These are phyloP conservation scores for Lagenidium sp. DNA, from an alignment of 352 stramenopile species.

Conservation along the genomic window DNA sequence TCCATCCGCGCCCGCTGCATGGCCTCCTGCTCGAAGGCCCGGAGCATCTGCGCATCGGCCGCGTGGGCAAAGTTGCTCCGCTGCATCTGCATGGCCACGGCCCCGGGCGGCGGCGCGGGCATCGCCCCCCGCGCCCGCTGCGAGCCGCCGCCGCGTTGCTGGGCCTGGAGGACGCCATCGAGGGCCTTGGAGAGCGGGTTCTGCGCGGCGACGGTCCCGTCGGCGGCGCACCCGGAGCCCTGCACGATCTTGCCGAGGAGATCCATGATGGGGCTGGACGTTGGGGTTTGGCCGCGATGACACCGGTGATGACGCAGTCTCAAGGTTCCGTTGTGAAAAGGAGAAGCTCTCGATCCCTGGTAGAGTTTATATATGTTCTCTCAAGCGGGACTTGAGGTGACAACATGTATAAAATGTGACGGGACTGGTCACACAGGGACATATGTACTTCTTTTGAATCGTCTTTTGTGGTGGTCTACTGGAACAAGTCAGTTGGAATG, in stretches of 20 bases:
- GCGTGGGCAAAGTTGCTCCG: conserved; percentile 40
- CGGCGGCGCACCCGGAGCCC: conserved; percentile 64
- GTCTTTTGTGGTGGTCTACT: too few relatives aligned
- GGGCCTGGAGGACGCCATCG: conserved; percentile 65
- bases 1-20: conserved; percentile 57
- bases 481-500: too few relatives aligned
- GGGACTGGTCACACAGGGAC: too few relatives aligned
- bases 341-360: too few relatives aligned
- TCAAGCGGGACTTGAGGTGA: too few relatives aligned
- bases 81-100: conserved; percentile 73
- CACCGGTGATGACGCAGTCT: too few relatives aligned
- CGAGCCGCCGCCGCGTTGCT: conserved; percentile 17
- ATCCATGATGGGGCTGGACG: conserved; percentile 69
- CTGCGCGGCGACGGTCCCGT: conserved; percentile 76
- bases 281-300: too few relatives aligned
- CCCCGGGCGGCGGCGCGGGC: conserved; percentile 25
- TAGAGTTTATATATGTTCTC: too few relatives aligned
- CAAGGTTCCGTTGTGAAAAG: too few relatives aligned
- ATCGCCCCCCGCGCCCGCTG: conserved; percentile 14
- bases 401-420: too few relatives aligned
- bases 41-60: conserved; percentile 46
- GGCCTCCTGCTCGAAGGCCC: conserved; percentile 53
- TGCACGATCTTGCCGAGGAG: conserved; percentile 79
- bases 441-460: too few relatives aligned
- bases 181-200: conserved; percentile 78